These are phyloP conservation scores for Melanomma pulvis-pyrius DNA, from an alignment of 495 filamentous ascomycete species.

Conservation along the genomic window DNA sequence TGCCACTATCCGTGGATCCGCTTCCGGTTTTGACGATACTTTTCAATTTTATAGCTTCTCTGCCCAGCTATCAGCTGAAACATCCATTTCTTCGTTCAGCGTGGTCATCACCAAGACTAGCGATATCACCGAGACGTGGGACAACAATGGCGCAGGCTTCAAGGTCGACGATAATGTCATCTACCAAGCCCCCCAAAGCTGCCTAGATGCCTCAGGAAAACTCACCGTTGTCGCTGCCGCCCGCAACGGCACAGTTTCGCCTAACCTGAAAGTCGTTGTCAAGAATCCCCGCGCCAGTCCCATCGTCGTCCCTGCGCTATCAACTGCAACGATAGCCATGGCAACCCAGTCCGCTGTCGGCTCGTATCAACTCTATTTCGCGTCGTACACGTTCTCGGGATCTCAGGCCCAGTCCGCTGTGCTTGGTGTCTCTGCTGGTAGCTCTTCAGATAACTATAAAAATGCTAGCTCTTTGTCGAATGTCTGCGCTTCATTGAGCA, in stretches of 20 bases:
- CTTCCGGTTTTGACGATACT: constrained; percentile 60
- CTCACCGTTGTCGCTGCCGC: constrained; percentile 48
- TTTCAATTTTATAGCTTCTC: constrained; percentile 54
- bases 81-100: constrained; percentile 49
- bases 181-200: constrained; percentile 47
- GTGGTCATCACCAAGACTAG: constrained; percentile 41
- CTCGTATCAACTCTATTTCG: constrained; percentile 57
- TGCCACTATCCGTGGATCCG: constrained; percentile 51
- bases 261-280: constrained; percentile 52
- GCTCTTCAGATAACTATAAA: constrained; percentile 48
- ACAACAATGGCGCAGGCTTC: constrained; percentile 48
- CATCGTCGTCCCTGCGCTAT: constrained; percentile 54
- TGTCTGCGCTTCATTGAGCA: constrained; percentile 37
- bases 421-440: constrained; percentile 53
- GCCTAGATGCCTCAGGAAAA: constrained; percentile 35
- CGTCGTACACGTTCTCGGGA: constrained; percentile 50
- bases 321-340: constrained; percentile 51
- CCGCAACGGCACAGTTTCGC: constrained; percentile 47
- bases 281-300: constrained; percentile 49
- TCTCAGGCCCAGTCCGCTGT: constrained; percentile 54
- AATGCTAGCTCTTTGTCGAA: constrained; percentile 41
- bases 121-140: constrained; percentile 36
- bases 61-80: constrained; percentile 36
- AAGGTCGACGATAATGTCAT: constrained; percentile 47
- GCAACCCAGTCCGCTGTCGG: constrained; percentile 54